Evolutionary conservation across 805 yeast species (phyloP), one percentile per base, ranked within the genome.

Genomic region (Limtongozyma cylindracea): DNA sequence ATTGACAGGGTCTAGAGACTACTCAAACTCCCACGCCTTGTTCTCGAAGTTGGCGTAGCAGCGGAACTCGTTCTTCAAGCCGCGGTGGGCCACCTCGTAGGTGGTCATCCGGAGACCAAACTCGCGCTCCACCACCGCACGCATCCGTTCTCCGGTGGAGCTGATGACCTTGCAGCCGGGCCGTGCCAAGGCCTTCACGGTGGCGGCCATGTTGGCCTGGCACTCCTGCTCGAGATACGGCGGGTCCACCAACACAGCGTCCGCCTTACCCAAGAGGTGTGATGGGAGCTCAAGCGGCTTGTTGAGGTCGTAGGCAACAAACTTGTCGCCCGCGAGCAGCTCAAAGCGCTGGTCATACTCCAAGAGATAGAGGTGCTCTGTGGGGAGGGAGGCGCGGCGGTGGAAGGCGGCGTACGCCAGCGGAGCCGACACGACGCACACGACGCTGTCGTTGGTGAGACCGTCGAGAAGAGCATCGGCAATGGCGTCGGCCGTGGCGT

Each of bases 81-180:
- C 91, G 25, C 66, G 68, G 36, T 80, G 94, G 31, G 69, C 71
- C 1, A 94, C 94, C 19, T 44, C 38, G 38, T 72, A 80, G 17
- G 55, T 47, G 0, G 93, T 80, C 23, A 66, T 53, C 12, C 46
- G 34, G 1, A 70, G 53, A 4, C 78, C 74, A 34, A 77, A 78
- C 10, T 56, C 57, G 21, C 54, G 45, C 16, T 47, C 37, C 17
- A 78, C 61, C n/a, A 71, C 42, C 3, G 57, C 56, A 12, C 53
- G 50, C 82, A 82, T 80, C 40, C 92, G 56, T 45, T 80, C 93
- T 17, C 94, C 94, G 2, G 95, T 80, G 30, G 84, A 72, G 4
- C 73, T 59, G n/a, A 77, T 56, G 17, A 73, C 36, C 31, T 61
- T 58, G 31, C 54, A 56, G 20, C 64, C 60, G 3, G 31, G 28